phyloP scores from a whole-genome alignment of 164 flowering plant species.

The Dillenia suffruticosa region DNA sequence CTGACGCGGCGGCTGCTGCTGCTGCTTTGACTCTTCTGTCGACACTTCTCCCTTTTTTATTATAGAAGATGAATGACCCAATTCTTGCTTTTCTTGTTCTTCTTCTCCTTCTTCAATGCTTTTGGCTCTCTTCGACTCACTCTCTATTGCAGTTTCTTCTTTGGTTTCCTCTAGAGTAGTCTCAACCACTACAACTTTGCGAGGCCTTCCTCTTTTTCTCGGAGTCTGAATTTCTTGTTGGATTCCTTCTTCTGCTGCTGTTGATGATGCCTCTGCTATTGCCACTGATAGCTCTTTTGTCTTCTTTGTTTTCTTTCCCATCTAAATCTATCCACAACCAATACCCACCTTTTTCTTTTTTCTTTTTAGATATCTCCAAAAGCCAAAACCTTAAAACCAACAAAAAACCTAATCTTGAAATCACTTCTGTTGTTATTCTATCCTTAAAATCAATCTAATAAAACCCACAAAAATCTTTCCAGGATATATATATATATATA shows the following conservation, averaged over 20 bases:
- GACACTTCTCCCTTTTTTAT: constrained; percentile 7
- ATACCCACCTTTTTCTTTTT: too few relatives aligned
- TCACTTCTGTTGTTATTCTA: too few relatives aligned
- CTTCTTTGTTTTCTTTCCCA: constrained; percentile 14
- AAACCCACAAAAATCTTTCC: too few relatives aligned
- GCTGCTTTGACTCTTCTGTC: constrained; percentile 9
- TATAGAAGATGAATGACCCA: constrained; percentile 2
- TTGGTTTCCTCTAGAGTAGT: constrained; percentile 10
- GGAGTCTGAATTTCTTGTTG: constrained; percentile 22
- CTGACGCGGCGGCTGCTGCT: not conserved
- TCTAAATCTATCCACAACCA: not conserved
- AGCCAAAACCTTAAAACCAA: too few relatives aligned
- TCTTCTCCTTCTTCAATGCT: constrained; percentile 12
- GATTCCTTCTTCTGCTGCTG: constrained; percentile 15
- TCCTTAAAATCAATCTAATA: too few relatives aligned
- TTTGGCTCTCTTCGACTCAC: constrained; percentile 24
- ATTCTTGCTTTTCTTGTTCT: constrained; percentile 7
- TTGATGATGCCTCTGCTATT: constrained; percentile 35
- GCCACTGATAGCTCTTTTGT: constrained; percentile 36
- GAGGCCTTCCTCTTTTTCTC: constrained; percentile 58
- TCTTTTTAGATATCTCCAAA: too few relatives aligned
- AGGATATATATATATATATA: too few relatives aligned
- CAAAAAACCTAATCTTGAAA: too few relatives aligned
- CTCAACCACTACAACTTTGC: constrained; percentile 31
- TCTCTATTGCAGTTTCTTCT: constrained; percentile 10